Base-by-base conservation (phyloP, 371 early-diverging fungal species). In the Caulochytrium protostelioides region DNA sequence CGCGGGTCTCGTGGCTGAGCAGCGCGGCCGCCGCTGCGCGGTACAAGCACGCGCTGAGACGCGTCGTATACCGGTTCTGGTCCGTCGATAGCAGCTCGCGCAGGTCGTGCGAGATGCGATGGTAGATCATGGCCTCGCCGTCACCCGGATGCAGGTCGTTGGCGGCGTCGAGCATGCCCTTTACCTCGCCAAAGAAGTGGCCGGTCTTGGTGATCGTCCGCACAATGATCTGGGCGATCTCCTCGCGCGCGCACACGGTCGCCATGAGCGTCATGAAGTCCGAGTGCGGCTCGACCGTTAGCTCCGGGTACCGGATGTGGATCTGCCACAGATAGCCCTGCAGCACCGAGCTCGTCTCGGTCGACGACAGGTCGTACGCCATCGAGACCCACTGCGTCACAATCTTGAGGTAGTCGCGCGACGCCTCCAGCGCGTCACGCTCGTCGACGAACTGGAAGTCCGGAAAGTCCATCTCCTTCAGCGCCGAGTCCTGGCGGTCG, bases 181-280 rank as follows among this genome's bases (percentile, higher is more conserved):
- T 16, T 7, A 60, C 39, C 33, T 59, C 58, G 16, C 64, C 64
- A 33, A 54, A 37, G 31, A 49, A 63, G 7, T 46, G 34, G 1
- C 56, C 49, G 0, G 49, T 38, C 17, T 54, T 48, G 28, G 49
- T 47, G 18, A 52, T 30, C 5, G 50, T 44, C 29, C 46, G 37
- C 17, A 62, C 35, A 23, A 61, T 32, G 22, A 45, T 39, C 18
- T 45, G 39, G 25, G 52, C 44, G 12, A 55, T 50, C 7, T 53
- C 56, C 47, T 6, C n/a, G n/a, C n/a, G n/a, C n/a, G n/a, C n/a
- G n/a, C n/a, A n/a, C n/a, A n/a, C n/a, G n/a, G n/a, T n/a, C n/a
- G n/a, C n/a, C n/a, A n/a, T n/a, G n/a, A n/a, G 4, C 1, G 10
- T 30, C 6, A 7, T 4, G 1, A 1, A 30, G 7, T 17, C 16